A percentile compares a stretch with the other conserved stretches of the same genome.
Conservation (phyloP, 306 rosid genomes). For the Vigna mungo region DNA sequence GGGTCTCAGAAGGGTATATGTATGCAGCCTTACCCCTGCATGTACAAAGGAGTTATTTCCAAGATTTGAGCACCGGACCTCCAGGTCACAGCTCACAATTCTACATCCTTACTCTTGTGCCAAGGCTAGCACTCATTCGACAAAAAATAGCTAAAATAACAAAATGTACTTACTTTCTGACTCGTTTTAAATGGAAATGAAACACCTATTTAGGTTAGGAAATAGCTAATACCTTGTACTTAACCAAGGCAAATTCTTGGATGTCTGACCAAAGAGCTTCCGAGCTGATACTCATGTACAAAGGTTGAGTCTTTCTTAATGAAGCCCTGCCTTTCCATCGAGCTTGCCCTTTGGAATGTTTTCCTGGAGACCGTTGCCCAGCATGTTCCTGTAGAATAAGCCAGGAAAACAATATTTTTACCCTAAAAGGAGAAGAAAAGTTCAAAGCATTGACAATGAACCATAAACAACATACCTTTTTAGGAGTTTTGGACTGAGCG, state of each 20-base stretch:
- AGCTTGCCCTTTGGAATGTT: conserved; percentile 73
- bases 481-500: conserved; percentile 59
- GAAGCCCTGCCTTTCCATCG: conserved; percentile 79
- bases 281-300: conserved; percentile 73
- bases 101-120: neutral
- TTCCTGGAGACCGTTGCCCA: conserved; percentile 71
- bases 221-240: conserved; percentile 75
- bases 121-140: neutral
- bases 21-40: neutral
- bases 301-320: conserved; percentile 65
- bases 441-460: conserved; percentile 24
- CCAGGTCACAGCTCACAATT: neutral
- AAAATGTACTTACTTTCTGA: neutral
- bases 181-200: neutral
- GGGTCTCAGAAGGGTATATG: neutral
- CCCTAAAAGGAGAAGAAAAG: conserved; percentile 17
- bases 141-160: conserved; percentile 14
- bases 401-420: conserved; percentile 17
- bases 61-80: neutral
- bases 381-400: conserved; percentile 70
- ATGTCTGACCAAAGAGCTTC: conserved; percentile 87
- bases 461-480: conserved; percentile 59
- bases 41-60: neutral
- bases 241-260: conserved; percentile 77
- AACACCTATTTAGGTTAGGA: conserved; percentile 1